Evolutionary conservation across 352 stramenopile species (phyloP).

Genomic region (Phytophthora capsici): DNA sequence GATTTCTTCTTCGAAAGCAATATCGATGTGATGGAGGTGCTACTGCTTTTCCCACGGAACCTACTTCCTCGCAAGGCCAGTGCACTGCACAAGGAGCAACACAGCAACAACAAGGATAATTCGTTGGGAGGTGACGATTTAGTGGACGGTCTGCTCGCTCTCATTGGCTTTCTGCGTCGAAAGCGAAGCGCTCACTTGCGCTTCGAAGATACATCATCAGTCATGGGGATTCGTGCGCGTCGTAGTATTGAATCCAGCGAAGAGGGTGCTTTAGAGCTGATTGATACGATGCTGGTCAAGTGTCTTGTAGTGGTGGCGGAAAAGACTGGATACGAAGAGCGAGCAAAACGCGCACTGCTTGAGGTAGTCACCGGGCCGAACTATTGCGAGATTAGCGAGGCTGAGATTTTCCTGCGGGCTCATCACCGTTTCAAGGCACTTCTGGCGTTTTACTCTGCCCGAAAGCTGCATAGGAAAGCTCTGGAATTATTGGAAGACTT

Average conservation of each 20-base stretch:
- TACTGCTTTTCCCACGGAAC: constrained; percentile 74
- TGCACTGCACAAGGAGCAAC: constrained; percentile 37
- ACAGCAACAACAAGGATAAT: constrained; percentile 26
- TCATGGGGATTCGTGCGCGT: constrained; percentile 2
- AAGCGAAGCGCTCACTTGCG: constrained; percentile 43
- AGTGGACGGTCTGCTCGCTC: constrained; percentile 55
- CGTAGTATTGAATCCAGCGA: constrained; percentile 19
- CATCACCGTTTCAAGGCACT: constrained; percentile 68
- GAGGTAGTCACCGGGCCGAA: constrained; percentile 62
- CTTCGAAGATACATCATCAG: constrained; percentile 4
- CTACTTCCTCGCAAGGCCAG: constrained; percentile 64
- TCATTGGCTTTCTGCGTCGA: constrained; percentile 61
- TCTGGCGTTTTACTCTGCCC: constrained; percentile 71
- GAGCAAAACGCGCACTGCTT: constrained; percentile 54
- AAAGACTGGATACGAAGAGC: constrained; percentile 40
- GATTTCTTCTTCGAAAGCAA: constrained; percentile 60
- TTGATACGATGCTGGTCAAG: constrained; percentile 87
- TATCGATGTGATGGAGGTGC: constrained; percentile 63
- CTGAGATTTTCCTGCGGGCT: constrained; percentile 79
- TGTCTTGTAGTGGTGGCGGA: constrained; percentile 75
- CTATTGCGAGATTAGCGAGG: constrained; percentile 75
- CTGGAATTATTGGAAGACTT: constrained; percentile 85
- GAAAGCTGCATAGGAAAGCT: constrained; percentile 79
- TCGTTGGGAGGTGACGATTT: constrained; percentile 53
- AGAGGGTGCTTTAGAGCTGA: constrained; percentile 50